phyloP scores from a whole-genome alignment of 1,284 basidiomycete genomes.

The Ustilago xerochloae region DNA sequence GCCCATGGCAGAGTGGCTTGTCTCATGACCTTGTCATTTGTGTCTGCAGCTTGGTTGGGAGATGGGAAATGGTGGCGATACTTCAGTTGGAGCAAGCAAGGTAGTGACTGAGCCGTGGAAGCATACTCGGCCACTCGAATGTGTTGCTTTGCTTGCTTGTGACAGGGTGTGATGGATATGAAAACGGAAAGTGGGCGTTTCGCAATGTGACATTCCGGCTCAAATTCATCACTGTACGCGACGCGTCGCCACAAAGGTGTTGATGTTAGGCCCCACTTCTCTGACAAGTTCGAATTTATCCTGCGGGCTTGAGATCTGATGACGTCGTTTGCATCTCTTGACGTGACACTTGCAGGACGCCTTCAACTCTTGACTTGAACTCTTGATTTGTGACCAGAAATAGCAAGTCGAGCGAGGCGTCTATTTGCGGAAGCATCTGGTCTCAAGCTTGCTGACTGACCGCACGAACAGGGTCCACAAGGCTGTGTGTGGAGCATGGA shows the following conservation, averaged over 20 bases:
- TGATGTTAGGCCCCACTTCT: conserved; percentile 7
- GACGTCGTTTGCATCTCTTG: conserved; percentile 16
- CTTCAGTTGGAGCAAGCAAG: not conserved
- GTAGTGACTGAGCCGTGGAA: no score
- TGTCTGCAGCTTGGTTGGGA: not conserved
- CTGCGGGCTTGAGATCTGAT: not conserved
- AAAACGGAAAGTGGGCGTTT: not conserved
- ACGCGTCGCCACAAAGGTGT: conserved; percentile 16
- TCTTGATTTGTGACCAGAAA: no score
- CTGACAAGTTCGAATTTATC: no score
- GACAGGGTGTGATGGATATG: conserved; percentile 2
- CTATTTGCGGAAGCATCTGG: not conserved
- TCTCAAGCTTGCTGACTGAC: not conserved
- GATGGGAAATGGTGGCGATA: not conserved
- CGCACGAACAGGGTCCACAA: not conserved
- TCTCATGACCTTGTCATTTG: conserved; percentile 33
- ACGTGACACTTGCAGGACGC: not conserved
- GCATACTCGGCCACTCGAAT: no score
- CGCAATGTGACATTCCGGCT: not conserved
- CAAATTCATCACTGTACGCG: conserved; percentile 15
- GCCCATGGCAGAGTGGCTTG: conserved; percentile 40
- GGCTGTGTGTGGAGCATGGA: no score
- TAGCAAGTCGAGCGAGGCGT: no score
- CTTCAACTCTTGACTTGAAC: no score
- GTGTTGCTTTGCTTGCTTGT: no score